A percentile compares a stretch with the other conserved stretches of the same genome.
Evolutionary conservation across 345 rosid genomes (phyloP).

Genomic region (Pugionium cornutum): DNA sequence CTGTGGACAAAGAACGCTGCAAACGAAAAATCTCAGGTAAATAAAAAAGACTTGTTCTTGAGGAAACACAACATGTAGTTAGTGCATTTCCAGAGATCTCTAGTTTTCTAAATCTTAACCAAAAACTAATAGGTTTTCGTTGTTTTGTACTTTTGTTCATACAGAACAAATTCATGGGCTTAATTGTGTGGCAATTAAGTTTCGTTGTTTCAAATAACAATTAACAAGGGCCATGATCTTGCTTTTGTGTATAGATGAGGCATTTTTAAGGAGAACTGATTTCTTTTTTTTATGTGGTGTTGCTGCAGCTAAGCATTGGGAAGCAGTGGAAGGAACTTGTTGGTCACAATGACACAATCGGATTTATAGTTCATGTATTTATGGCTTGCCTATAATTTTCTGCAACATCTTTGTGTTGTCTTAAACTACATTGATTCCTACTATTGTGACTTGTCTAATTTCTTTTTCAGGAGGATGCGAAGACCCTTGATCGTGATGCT

Average conservation of each 20-base stretch:
- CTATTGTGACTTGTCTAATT: slow-evolving; percentile 24
- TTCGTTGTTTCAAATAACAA: not conserved
- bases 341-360: slow-evolving; percentile 63
- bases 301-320: slow-evolving; percentile 74
- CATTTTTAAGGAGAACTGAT: not conserved
- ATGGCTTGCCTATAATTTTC: not conserved
- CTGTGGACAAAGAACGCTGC: slow-evolving; percentile 93
- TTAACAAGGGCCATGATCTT: not conserved
- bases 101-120: not conserved
- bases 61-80: slow-evolving; percentile 18
- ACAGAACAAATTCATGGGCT: not conserved
- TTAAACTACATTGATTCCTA: slow-evolving; percentile 12
- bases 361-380: slow-evolving; percentile 73
- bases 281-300: not conserved
- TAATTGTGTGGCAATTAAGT: no score
- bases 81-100: slow-evolving; percentile 2
- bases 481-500: slow-evolving; percentile 60
- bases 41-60: not conserved
- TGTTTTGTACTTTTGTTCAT: not conserved
- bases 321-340: slow-evolving; percentile 89
- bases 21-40: slow-evolving; percentile 79
- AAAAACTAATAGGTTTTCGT: not conserved
- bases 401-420: slow-evolving; percentile 5
- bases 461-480: slow-evolving; percentile 72
- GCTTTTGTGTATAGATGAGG: not conserved